Base-by-base conservation (phyloP, 2,329 filamentous ascomycete genomes). In the Madurella fahalii region DNA sequence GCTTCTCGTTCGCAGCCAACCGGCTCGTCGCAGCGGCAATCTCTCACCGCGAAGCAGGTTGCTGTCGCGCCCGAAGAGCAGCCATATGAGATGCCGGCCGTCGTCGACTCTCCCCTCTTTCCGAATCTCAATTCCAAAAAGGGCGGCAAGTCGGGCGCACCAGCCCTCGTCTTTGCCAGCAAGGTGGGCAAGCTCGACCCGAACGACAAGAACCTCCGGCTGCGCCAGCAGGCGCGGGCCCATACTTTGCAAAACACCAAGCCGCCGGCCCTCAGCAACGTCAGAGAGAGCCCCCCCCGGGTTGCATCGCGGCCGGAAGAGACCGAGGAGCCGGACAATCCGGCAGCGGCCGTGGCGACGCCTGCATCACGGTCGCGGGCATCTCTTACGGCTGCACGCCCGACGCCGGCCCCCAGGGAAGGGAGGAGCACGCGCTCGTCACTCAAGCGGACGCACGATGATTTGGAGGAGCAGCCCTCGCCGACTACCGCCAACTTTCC, bases 371-470 rank as follows among this genome's bases (percentile, higher is more conserved):
- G 57, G 40, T 39, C 53, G 48, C 52, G 57, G 39, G 41, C 56
- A 40, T 50, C 52, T 30, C 52, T 59, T 20, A 47, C 59, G 1
- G 40, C 57, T 9, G 47, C 47, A n/a, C 62, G 64, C 48, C 53
- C 42, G 51, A 63, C 58, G 64, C 61, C 69, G 58, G 51, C 61
- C 67, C 47, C 66, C 66, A 44, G 65, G 66, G 57, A 72, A 66
- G 58, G 71, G 67, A 71, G 77, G 47, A 70, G 75, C 46, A 80
- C 77, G 41, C 75, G 78, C 40, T 79, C 76, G 13, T 71, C 68
- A 32, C 64, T 71, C 63, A 84, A 83, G 74, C 72, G 80, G 53
- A 70, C 77, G 30, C 71, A 78, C 66, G 80, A 84, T 59, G 80
- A 83, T 55, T 67, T 75, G 15, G 81, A 84, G 51, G 73, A 76